A percentile compares a stretch with the other conserved stretches of the same genome.
These are phyloP conservation scores for Parmales sp. DNA, from an alignment of 108 stramenopile genomes.

Conservation along the genomic window DNA sequence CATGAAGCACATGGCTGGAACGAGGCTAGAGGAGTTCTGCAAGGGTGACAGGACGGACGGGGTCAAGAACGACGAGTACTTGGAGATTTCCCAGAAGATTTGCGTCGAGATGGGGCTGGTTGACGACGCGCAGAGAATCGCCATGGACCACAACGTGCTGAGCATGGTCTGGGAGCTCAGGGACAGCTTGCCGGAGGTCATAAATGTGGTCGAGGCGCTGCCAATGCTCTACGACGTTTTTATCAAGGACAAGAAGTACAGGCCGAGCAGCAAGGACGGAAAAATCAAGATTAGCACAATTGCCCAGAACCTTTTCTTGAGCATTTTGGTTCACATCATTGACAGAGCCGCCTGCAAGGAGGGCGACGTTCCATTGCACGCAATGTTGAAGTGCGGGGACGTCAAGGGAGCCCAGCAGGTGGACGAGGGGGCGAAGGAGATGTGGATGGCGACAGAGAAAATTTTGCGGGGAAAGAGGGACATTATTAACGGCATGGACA, in stretches of 20 bases:
- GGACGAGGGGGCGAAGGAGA: conserved; percentile 52
- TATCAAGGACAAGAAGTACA: conserved; percentile 75
- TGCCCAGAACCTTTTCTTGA: conserved; percentile 72
- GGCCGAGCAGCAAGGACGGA: conserved; percentile 56
- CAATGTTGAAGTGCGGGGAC: conserved; percentile 29
- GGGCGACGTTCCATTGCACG: conserved; percentile 68
- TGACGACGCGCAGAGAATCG: conserved; percentile 51
- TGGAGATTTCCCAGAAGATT: conserved; percentile 50
- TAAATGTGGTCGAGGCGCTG: conserved; percentile 59
- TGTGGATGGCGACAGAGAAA: conserved; percentile 70
- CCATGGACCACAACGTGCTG: conserved; percentile 76
- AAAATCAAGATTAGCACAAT: neutral
- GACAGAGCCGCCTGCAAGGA: conserved; percentile 65
- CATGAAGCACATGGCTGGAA: conserved; percentile 69
- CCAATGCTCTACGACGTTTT: conserved; percentile 66
- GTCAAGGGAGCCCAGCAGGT: conserved; percentile 45
- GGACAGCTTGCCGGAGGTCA: conserved; percentile 61
- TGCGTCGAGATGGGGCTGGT: conserved; percentile 66
- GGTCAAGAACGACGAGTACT: conserved; percentile 47
- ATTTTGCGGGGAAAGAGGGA: conserved; percentile 43
- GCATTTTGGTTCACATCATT: conserved; percentile 69
- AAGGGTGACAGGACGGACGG: conserved; percentile 13
- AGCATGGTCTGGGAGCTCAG: conserved; percentile 70
- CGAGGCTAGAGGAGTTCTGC: conserved; percentile 73
- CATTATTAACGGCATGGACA: conserved; percentile 50